A percentile compares a stretch with the other conserved stretches of the same genome.
These are phyloP conservation scores for Euptelea pleiosperma DNA, from an alignment of 164 flowering plant genomes.

Conservation along the genomic window DNA sequence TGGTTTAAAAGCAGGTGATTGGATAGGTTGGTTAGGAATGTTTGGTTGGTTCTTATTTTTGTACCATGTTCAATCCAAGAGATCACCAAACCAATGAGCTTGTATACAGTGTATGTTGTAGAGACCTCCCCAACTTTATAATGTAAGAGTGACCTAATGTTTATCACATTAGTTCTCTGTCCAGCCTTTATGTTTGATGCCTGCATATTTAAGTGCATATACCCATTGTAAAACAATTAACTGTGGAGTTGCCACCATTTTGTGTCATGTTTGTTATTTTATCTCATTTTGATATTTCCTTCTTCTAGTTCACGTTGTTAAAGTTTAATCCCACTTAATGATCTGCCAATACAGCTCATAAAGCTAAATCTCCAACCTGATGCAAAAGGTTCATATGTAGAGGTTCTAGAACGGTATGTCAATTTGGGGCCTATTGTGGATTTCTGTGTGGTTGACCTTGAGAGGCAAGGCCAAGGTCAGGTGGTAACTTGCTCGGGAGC, in stretches of 20 bases:
- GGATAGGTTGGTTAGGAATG: too few relatives aligned
- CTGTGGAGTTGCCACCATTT: neutral
- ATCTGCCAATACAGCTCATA: slow-evolving; percentile 65
- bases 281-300: neutral
- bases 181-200: too few relatives aligned
- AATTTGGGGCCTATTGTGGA: slow-evolving; percentile 98
- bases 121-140: too few relatives aligned
- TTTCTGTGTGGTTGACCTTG: slow-evolving; percentile 97
- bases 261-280: neutral
- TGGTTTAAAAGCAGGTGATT: too few relatives aligned
- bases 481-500: slow-evolving; percentile 99
- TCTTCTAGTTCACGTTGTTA: neutral
- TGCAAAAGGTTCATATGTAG: slow-evolving; percentile 94
- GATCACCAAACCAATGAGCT: too few relatives aligned
- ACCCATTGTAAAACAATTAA: too few relatives aligned
- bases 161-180: too few relatives aligned
- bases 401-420: slow-evolving; percentile 85
- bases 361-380: slow-evolving; percentile 91
- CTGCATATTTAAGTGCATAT: too few relatives aligned
- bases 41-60: too few relatives aligned
- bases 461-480: slow-evolving; percentile 99
- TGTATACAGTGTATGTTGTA: too few relatives aligned
- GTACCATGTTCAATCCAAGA: too few relatives aligned
- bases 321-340: neutral
- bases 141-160: too few relatives aligned